Evolutionary conservation across 495 filamentous ascomycete species (phyloP).

Genomic region (Pyronema domesticum): DNA sequence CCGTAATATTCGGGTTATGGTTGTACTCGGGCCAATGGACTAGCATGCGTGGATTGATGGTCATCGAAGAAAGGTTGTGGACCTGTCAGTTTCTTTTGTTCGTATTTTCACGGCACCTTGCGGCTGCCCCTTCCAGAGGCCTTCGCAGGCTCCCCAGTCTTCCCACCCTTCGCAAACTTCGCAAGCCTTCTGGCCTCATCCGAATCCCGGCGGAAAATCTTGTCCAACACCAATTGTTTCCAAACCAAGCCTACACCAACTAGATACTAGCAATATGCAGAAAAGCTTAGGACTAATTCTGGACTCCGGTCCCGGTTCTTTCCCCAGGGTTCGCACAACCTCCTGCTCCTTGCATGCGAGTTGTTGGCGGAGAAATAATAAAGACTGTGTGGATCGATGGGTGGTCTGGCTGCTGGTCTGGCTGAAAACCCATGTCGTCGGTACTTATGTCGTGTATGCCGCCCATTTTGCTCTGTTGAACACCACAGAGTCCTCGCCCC

Average conservation of each 20-base stretch:
- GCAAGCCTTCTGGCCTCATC: too few species aligned
- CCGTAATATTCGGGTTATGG: not conserved
- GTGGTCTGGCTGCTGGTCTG: not conserved
- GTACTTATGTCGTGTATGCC: not conserved
- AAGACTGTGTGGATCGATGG: not conserved
- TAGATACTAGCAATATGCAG: not conserved
- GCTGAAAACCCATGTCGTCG: not conserved
- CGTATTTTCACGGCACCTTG: not conserved
- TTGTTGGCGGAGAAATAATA: not conserved
- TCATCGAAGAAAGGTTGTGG: too few species aligned
- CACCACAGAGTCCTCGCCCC: not conserved
- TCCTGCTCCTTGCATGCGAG: not conserved
- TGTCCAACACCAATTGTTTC: too few species aligned
- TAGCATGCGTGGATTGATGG: too few species aligned
- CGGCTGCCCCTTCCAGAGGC: too few species aligned
- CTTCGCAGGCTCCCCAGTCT: not conserved
- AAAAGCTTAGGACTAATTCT: not conserved
- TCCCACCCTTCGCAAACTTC: not conserved
- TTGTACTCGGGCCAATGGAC: too few species aligned
- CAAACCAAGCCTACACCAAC: too few species aligned
- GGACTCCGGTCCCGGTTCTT: not conserved
- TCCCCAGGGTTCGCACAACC: not conserved
- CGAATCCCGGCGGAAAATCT: too few species aligned
- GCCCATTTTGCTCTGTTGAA: not conserved
- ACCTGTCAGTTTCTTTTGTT: not conserved